Evolutionary conservation across 2,329 filamentous ascomycete species (phyloP).

Genomic region (Amphichorda felina): DNA sequence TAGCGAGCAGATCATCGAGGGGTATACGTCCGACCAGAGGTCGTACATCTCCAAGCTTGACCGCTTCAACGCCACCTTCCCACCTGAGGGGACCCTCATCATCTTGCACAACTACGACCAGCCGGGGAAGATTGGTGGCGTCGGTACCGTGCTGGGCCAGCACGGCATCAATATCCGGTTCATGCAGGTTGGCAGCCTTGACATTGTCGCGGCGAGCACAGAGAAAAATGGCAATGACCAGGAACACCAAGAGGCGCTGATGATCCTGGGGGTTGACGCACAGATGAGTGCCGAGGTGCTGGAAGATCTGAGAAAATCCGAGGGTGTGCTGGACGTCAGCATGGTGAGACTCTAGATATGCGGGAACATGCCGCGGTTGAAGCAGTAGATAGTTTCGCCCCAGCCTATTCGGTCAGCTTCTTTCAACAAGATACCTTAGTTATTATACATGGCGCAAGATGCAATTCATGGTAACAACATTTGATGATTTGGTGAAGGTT

Average conservation of each 20-base stretch:
- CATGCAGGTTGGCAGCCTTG: constrained; percentile 59
- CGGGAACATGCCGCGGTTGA: background rate
- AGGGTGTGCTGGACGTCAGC: constrained; percentile 45
- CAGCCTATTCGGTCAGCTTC: too few relatives aligned
- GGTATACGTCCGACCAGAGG: constrained; percentile 52
- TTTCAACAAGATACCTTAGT: background rate
- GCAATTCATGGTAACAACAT: too few relatives aligned
- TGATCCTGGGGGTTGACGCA: constrained; percentile 68
- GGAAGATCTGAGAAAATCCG: constrained; percentile 31
- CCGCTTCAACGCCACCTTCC: constrained; percentile 62
- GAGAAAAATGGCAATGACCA: constrained; percentile 3
- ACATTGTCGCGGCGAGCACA: constrained; percentile 8
- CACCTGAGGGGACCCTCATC: constrained; percentile 61
- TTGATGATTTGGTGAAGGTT: too few relatives aligned
- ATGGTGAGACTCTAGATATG: constrained; percentile 28
- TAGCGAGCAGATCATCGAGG: constrained; percentile 41
- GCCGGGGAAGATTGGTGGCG: constrained; percentile 71
- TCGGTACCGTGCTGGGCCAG: constrained; percentile 58
- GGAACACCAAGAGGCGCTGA: constrained; percentile 55
- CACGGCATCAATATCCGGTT: constrained; percentile 68
- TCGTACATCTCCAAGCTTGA: constrained; percentile 63
- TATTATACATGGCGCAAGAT: too few relatives aligned
- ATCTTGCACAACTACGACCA: constrained; percentile 73
- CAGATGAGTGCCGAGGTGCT: constrained; percentile 46
- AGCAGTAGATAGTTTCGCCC: too few relatives aligned